phyloP scores from a whole-genome alignment of 1,284 basidiomycete species.

The Trichosporon asahii region DNA sequence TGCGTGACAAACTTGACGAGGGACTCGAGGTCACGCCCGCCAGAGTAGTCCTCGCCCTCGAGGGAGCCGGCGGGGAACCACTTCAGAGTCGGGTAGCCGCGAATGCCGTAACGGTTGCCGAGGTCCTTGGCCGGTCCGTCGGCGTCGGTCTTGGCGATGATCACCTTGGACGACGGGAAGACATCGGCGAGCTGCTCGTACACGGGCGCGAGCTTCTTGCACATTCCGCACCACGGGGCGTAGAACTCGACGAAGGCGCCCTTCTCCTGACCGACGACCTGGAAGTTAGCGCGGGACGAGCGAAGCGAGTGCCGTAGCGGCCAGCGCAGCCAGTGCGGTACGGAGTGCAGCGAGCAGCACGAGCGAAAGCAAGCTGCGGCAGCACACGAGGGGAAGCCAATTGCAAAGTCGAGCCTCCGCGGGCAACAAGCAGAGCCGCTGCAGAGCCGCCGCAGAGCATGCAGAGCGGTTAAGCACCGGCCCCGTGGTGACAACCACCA shows the following conservation, averaged over 20 bases:
- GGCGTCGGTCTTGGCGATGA: slow-evolving; percentile 90
- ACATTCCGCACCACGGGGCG: slow-evolving; percentile 54
- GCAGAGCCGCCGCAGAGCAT: too few relatives aligned
- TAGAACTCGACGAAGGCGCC: slow-evolving; percentile 79
- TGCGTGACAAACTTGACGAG: slow-evolving; percentile 70
- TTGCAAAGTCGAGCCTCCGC: too few relatives aligned
- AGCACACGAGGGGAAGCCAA: too few relatives aligned
- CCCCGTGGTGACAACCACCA: background rate
- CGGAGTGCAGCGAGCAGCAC: background rate
- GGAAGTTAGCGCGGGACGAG: background rate
- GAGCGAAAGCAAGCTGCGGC: too few relatives aligned
- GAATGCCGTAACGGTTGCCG: slow-evolving; percentile 63
- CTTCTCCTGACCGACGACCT: slow-evolving; percentile 66
- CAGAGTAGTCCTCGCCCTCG: slow-evolving; percentile 68
- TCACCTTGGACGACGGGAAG: slow-evolving; percentile 69
- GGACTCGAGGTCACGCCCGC: slow-evolving; percentile 75
- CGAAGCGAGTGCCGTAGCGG: background rate
- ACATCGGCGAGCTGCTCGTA: slow-evolving; percentile 88
- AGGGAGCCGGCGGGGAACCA: slow-evolving; percentile 73
- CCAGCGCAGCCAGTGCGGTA: background rate
- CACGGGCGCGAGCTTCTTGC: slow-evolving; percentile 65
- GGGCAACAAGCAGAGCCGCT: too few relatives aligned
- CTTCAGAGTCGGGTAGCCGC: slow-evolving; percentile 85
- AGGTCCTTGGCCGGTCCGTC: slow-evolving; percentile 70
- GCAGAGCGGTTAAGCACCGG: too few relatives aligned